Conservation (phyloP, 805 yeast species). For the Candida insectorum region DNA sequence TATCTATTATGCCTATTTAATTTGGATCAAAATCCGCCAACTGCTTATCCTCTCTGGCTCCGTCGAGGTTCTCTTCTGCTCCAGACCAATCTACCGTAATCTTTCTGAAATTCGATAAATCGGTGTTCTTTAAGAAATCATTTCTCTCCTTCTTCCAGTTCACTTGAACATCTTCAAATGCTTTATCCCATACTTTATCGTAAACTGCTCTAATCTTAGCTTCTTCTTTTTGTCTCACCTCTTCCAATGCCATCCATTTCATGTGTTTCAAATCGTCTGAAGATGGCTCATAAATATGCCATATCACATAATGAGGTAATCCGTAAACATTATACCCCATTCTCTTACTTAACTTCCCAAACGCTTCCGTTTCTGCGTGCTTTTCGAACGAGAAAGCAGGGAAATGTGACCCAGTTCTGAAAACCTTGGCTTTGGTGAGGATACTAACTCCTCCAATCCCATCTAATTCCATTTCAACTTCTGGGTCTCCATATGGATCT, state of each 20-base stretch:
- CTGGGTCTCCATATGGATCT: conserved; percentile 93
- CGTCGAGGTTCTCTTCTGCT: conserved; percentile 37
- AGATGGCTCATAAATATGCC: conserved; percentile 97
- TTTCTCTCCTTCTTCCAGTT: conserved; percentile 73
- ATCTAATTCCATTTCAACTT: conserved; percentile 87
- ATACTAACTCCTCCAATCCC: conserved; percentile 98
- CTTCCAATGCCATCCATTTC: conserved; percentile 89
- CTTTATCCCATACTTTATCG: conserved; percentile 70
- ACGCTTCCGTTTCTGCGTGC: conserved; percentile 98
- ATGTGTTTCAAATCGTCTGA: conserved; percentile 79
- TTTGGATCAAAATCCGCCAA: conserved; percentile 42
- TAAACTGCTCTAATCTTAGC: conserved; percentile 61
- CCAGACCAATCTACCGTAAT: conserved; percentile 71
- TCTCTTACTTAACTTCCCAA: conserved; percentile 81
- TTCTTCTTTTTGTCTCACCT: conserved; percentile 59
- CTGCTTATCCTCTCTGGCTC: conserved; percentile 24
- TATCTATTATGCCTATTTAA: background rate
- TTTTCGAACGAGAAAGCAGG: conserved; percentile 95
- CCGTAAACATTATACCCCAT: conserved; percentile 90
- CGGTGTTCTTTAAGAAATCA: conserved; percentile 74
- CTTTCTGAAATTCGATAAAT: conserved; percentile 46
- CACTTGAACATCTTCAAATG: conserved; percentile 71
- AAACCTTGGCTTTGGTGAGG: conserved; percentile 80
- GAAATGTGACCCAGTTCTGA: conserved; percentile 85
- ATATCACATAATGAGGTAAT: conserved; percentile 88